A percentile compares a stretch with the other conserved stretches of the same genome.
Conservation (phyloP, 352 stramenopile species). For the Achlya hypogyna region DNA sequence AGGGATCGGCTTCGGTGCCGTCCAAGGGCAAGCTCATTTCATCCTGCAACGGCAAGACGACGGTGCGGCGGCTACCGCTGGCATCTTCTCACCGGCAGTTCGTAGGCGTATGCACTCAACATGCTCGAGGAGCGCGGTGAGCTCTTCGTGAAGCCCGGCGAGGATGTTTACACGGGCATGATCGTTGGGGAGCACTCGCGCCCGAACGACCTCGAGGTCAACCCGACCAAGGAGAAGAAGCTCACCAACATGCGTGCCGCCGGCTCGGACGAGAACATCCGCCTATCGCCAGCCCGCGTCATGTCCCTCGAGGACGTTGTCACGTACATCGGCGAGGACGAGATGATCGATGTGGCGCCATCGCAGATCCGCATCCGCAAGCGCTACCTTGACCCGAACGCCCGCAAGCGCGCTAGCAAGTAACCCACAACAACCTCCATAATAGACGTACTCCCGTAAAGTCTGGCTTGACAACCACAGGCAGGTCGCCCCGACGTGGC, state of each 20-base stretch:
- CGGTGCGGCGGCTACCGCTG: slow-evolving; percentile 26
- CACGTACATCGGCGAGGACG: slow-evolving; percentile 95
- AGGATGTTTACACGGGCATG: slow-evolving; percentile 96
- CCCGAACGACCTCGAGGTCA: slow-evolving; percentile 94
- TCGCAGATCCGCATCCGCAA: slow-evolving; percentile 84
- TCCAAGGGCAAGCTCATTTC: slow-evolving; percentile 82
- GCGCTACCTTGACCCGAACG: slow-evolving; percentile 11
- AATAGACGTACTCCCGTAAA: background rate
- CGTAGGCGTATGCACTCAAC: slow-evolving; percentile 87
- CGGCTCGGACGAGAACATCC: slow-evolving; percentile 91
- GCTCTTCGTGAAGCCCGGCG: slow-evolving; percentile 93
- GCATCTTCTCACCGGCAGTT: background rate
- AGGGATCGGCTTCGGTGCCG: slow-evolving; percentile 54
- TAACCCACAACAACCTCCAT: background rate
- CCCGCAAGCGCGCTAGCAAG: slow-evolving; percentile 12
- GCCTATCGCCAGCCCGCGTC: slow-evolving; percentile 83
- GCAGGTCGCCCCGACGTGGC: too few relatives aligned
- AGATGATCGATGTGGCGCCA: slow-evolving; percentile 98
- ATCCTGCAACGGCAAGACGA: slow-evolving; percentile 56
- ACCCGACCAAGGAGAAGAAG: slow-evolving; percentile 96
- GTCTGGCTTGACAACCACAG: too few relatives aligned
- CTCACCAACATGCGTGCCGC: slow-evolving; percentile 94
- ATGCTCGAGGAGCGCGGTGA: slow-evolving; percentile 88
- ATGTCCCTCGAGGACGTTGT: slow-evolving; percentile 97
- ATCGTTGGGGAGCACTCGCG: slow-evolving; percentile 96